phyloP scores from a whole-genome alignment of 768 basidiomycete genomes.

The Serendipita sp. region DNA sequence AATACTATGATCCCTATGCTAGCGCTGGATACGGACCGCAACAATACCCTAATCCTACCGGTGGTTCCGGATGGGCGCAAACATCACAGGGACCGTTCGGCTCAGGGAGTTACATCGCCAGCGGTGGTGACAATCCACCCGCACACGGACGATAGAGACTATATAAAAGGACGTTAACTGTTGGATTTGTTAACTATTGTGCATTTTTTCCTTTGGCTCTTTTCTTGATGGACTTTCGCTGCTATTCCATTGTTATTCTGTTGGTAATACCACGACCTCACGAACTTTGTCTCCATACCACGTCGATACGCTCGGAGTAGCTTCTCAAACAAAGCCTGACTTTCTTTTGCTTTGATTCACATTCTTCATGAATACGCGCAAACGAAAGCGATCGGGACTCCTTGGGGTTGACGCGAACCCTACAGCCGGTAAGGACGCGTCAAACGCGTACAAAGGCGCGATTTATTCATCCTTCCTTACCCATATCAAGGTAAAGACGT shows the following conservation, averaged over 20 bases:
- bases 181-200: not conserved
- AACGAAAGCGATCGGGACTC: too few species aligned
- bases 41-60: not conserved
- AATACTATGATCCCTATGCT: slow-evolving; percentile 4
- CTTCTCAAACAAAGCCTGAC: too few species aligned
- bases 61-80: not conserved
- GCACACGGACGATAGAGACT: not conserved
- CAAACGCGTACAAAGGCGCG: too few species aligned
- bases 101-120: not conserved
- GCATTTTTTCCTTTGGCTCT: not conserved
- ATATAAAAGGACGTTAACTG: not conserved
- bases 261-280: not conserved
- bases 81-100: not conserved
- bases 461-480: too few species aligned
- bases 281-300: not conserved
- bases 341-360: too few species aligned
- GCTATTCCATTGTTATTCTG: not conserved
- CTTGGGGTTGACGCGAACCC: too few species aligned
- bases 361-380: too few species aligned
- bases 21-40: not conserved
- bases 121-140: not conserved
- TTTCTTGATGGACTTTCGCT: not conserved
- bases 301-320: too few species aligned
- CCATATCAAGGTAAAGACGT: too few species aligned
- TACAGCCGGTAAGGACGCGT: too few species aligned